A percentile compares a stretch with the other conserved stretches of the same genome.
phyloP scores from a whole-genome alignment of 1,284 basidiomycete species.

The Cryptococcus floricola region DNA sequence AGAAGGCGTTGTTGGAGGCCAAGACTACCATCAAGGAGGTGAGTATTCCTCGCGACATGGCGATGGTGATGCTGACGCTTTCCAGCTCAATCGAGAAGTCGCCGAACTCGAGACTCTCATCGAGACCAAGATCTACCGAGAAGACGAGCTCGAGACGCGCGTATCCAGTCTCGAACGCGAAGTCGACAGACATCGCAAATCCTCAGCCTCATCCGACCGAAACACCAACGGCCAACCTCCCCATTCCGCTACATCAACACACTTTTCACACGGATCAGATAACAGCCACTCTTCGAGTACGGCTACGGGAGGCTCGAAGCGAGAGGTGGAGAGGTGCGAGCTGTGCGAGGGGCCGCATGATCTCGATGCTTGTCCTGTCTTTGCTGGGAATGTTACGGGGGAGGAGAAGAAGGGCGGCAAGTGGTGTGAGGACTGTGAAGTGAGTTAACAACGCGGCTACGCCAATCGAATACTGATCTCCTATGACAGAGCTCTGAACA shows the following conservation, averaged over 20 bases:
- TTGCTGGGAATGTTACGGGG: slow-evolving; percentile 30
- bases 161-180: slow-evolving; percentile 63
- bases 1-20: slow-evolving; percentile 32
- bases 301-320: slow-evolving; percentile 9
- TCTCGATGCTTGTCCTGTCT: slow-evolving; percentile 47
- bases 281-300: slow-evolving; percentile 14
- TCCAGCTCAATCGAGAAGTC: slow-evolving; percentile 81
- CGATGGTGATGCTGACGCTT: neutral
- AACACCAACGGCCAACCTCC: slow-evolving; percentile 1
- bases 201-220: neutral
- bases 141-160: slow-evolving; percentile 88
- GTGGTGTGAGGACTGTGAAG: slow-evolving; percentile 49
- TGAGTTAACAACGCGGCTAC: slow-evolving; percentile 18
- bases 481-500: slow-evolving; percentile 38
- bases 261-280: neutral
- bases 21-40: slow-evolving; percentile 40
- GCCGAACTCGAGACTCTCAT: slow-evolving; percentile 81
- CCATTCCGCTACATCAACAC: neutral
- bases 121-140: slow-evolving; percentile 90
- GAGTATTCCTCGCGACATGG: slow-evolving; percentile 1
- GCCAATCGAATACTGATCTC: neutral
- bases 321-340: slow-evolving; percentile 29
- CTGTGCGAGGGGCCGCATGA: slow-evolving; percentile 48
- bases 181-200: slow-evolving; percentile 14
- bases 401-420: slow-evolving; percentile 23